Evolutionary conservation across 2,329 filamentous ascomycete species (phyloP).

Genomic region (Alternaria conjuncta): DNA sequence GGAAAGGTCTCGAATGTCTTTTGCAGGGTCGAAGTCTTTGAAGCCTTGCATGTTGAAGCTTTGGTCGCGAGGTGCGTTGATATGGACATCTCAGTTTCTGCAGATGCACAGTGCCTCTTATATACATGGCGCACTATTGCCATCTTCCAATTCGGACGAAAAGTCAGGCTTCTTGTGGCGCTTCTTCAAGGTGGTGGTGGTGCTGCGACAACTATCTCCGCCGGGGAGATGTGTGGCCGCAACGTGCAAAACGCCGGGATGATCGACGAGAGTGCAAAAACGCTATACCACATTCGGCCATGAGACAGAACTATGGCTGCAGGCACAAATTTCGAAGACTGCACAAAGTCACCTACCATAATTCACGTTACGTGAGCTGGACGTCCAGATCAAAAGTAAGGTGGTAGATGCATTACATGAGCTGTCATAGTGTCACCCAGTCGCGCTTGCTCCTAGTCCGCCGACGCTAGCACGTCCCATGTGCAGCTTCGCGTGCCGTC

Average conservation of each 20-base stretch:
- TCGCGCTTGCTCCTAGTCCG: not conserved
- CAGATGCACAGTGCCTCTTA: not conserved
- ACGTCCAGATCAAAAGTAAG: not conserved
- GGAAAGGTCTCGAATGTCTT: constrained; percentile 25
- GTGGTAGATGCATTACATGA: not conserved
- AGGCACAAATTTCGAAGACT: not conserved
- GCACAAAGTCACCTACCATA: not conserved
- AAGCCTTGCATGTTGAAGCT: constrained; percentile 5
- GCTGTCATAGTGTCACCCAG: not conserved
- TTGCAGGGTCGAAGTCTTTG: constrained; percentile 20
- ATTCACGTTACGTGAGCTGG: not conserved
- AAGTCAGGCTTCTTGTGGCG: not conserved
- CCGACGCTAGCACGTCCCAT: too few relatives aligned
- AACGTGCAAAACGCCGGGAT: not conserved
- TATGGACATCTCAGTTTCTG: not conserved
- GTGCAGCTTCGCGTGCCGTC: too few relatives aligned
- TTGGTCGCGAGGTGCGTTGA: not conserved
- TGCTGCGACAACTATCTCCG: not conserved
- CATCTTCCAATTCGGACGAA: not conserved
- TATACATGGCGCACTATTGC: not conserved
- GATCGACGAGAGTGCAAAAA: not conserved
- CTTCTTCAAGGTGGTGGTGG: not conserved
- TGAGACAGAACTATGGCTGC: not conserved
- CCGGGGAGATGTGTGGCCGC: not conserved
- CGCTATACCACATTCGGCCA: not conserved